Evolutionary conservation across 331 rosid species (phyloP), one percentile per base, ranked within the genome.

Genomic region (Pyrus hybrid): DNA sequence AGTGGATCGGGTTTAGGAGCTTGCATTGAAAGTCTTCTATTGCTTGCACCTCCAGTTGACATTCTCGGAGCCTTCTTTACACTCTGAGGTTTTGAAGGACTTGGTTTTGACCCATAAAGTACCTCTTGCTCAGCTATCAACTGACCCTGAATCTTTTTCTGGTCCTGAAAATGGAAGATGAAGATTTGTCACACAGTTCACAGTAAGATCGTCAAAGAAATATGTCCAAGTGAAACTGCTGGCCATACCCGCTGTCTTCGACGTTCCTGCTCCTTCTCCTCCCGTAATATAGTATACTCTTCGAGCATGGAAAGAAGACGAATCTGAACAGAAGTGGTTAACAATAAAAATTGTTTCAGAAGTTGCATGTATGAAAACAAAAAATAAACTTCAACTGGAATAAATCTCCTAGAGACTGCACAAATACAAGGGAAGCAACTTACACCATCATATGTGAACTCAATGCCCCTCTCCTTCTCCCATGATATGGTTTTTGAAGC

Each of bases 131-230:
- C 99, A 6, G 89, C 97, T 74, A 88, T 82, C 77, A 95, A 41
- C 76, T 92, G 96, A 83, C 93, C 99, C 78, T 95, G 94, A 81
- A 92, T 90, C 76, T 92, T 95, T 93, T 92, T 95, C 85, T 92
- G 85, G 81, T 92, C 96, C 99, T 95, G 81, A 73, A 51, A 84
- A 85, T 20, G 80, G 18, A 67, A 28, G 29, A 58, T 10, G 63
- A 58, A 58, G 29, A 58, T 12, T 57, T 11, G 30, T 25, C 18
- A 21, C 22, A 3, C 9, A 28, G 43, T 61, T 43, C 28, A 28
- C 23, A 33, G 37, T 21, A 17, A 35, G 54, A 21, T 21, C 61
- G 26, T 62, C 70, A 75, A 28, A 72, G 43, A 21, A 13, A 53
- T 35, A 22, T 21, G 58, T 28, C 41, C 67, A 47, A 37, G 65